Evolutionary conservation across 257 asterid genomes (phyloP).

Genomic region (Nicotiana noctiflora): DNA sequence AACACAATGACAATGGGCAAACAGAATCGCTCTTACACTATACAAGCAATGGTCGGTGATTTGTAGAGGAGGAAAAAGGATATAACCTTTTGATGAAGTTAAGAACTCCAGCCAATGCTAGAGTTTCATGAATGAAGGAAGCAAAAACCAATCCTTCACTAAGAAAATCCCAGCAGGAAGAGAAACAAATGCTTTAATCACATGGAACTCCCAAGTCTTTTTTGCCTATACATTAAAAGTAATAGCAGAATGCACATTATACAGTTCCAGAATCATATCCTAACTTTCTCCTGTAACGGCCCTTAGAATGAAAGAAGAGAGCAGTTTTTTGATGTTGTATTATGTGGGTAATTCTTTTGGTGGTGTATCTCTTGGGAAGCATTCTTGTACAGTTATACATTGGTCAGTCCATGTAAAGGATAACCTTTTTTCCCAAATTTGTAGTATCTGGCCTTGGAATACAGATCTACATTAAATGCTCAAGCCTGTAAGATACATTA

Average conservation of each 20-base stretch:
- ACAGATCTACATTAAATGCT: not conserved
- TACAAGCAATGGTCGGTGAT: slow-evolving; percentile 43
- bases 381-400: slow-evolving; percentile 32
- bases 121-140: not conserved
- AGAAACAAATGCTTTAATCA: not conserved
- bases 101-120: not conserved
- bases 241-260: not conserved
- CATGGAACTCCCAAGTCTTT: slow-evolving; percentile 7
- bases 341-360: slow-evolving; percentile 4
- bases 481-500: not conserved
- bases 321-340: not conserved
- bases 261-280: not conserved
- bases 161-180: not conserved
- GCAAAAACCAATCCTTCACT: not conserved
- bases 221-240: not conserved
- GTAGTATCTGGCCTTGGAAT: slow-evolving; percentile 11
- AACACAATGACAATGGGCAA: slow-evolving; percentile 38
- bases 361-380: slow-evolving; percentile 21
- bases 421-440: slow-evolving; percentile 18
- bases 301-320: not conserved
- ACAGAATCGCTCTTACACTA: slow-evolving; percentile 57
- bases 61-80: not conserved
- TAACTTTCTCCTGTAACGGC: not conserved
- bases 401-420: slow-evolving; percentile 21
- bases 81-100: slow-evolving; percentile 7